Percentiles rank a stretch among this genome's conserved stretches.
Conservation (phyloP, 768 basidiomycete genomes). For the Sporobolomyces phaffii region DNA sequence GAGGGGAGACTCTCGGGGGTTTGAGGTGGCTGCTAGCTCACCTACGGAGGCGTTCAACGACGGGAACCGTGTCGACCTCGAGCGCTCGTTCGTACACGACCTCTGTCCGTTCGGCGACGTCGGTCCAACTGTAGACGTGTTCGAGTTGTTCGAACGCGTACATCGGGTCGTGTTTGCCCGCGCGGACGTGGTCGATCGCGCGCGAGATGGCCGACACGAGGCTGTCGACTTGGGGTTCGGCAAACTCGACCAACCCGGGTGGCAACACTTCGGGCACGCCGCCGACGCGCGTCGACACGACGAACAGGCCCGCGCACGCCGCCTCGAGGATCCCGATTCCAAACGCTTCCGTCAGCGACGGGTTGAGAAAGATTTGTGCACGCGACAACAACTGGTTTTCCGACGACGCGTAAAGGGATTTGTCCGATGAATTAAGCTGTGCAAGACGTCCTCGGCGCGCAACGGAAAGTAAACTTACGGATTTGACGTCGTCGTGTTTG, state of each 20-base stretch:
- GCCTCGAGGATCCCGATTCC: constrained; percentile 98
- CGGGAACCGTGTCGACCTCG: constrained; percentile 57
- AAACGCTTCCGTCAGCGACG: constrained; percentile 91
- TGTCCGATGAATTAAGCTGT: too few species aligned
- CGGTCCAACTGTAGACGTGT: constrained; percentile 79
- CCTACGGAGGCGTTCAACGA: constrained; percentile 74
- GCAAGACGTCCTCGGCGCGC: too few species aligned
- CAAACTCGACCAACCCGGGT: constrained; percentile 89
- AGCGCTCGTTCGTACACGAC: constrained; percentile 69
- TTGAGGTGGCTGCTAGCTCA: too few species aligned
- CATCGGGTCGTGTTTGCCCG: constrained; percentile 66
- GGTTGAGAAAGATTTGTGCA: constrained; percentile 89
- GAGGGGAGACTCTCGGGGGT: too few species aligned
- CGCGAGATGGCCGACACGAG: constrained; percentile 74
- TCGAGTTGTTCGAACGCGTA: constrained; percentile 70
- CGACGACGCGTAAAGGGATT: background rate
- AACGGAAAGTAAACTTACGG: constrained; percentile 56
- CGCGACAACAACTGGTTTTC: constrained; percentile 64
- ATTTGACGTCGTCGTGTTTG: constrained; percentile 70
- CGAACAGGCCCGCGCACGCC: constrained; percentile 85
- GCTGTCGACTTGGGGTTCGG: constrained; percentile 87
- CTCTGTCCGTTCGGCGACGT: constrained; percentile 74
- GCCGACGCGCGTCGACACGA: constrained; percentile 88
- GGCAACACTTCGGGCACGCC: constrained; percentile 94
- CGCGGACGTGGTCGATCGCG: constrained; percentile 65